phyloP scores from a whole-genome alignment of 2,329 filamentous ascomycete genomes.

The Diplodia scrobiculata region DNA sequence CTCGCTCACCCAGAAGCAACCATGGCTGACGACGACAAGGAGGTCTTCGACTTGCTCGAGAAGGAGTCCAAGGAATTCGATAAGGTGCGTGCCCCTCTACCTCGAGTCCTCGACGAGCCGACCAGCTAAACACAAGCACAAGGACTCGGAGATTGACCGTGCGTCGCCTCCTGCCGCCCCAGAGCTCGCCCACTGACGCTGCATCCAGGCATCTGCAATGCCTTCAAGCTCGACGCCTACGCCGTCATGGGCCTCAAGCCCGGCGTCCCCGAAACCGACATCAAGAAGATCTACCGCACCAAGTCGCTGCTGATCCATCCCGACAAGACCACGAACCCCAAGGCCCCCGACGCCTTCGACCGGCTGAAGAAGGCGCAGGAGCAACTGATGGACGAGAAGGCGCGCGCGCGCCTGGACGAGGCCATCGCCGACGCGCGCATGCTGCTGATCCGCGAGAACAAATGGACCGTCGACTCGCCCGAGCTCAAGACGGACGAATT shows the following conservation, averaged over 20 bases:
- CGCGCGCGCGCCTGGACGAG: constrained; percentile 83
- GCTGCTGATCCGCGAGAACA: constrained; percentile 90
- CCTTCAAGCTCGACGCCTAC: constrained; percentile 84
- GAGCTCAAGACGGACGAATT: constrained; percentile 86
- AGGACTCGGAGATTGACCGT: constrained; percentile 95
- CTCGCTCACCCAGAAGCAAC: constrained; percentile 26
- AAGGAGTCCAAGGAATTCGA: constrained; percentile 86
- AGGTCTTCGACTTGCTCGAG: constrained; percentile 71
- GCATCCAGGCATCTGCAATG: constrained; percentile 68
- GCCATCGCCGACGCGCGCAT: constrained; percentile 94
- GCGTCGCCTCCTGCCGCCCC: constrained; percentile 23
- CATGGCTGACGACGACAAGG: constrained; percentile 59
- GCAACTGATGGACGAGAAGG: constrained; percentile 90
- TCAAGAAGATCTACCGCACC: constrained; percentile 90
- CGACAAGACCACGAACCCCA: constrained; percentile 91
- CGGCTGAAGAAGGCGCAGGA: constrained; percentile 92
- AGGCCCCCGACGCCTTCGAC: constrained; percentile 93
- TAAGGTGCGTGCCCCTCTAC: constrained; percentile 61
- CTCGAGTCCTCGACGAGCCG: background rate
- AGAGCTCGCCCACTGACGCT: background rate
- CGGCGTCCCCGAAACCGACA: constrained; percentile 91
- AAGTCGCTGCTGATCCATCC: constrained; percentile 99
- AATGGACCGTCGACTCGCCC: constrained; percentile 84
- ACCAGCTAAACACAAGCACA: constrained; percentile 5
- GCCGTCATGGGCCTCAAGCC: constrained; percentile 94